phyloP scores from a whole-genome alignment of 257 asterid genomes.

The Primulina tabacum region DNA sequence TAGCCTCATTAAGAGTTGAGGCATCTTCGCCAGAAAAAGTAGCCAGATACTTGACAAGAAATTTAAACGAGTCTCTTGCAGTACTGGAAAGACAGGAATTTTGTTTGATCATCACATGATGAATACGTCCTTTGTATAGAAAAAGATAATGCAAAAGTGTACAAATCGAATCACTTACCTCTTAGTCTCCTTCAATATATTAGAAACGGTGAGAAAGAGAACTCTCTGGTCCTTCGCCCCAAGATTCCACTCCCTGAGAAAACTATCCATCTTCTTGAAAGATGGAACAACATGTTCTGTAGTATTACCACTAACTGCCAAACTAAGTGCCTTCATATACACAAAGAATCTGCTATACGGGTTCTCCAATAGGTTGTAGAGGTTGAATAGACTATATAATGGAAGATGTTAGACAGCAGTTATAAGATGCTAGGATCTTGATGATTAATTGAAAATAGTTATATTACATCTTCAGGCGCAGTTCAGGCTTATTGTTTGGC shows the following conservation, averaged over 20 bases:
- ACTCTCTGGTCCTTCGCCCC: constrained; percentile 77
- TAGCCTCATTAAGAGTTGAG: constrained; percentile 58
- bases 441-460: not conserved
- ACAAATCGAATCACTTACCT: constrained; percentile 31
- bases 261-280: constrained; percentile 64
- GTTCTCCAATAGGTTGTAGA: constrained; percentile 85
- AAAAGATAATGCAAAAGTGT: not conserved
- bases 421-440: constrained; percentile 6
- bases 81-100: constrained; percentile 42
- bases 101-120: not conserved
- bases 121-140: not conserved
- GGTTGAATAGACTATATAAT: constrained; percentile 69
- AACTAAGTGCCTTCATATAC: constrained; percentile 81
- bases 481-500: constrained; percentile 69
- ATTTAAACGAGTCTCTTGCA: constrained; percentile 71
- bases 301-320: constrained; percentile 71
- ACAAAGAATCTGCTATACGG: constrained; percentile 84
- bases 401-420: constrained; percentile 24
- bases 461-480: constrained; percentile 83
- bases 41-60: constrained; percentile 77
- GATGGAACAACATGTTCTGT: constrained; percentile 79
- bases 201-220: constrained; percentile 69
- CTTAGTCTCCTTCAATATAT: constrained; percentile 61
- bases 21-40: constrained; percentile 81
- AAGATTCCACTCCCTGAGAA: constrained; percentile 81